A percentile compares a stretch with the other conserved stretches of the same genome.
Evolutionary conservation across 805 yeast genomes (phyloP).

Genomic region (Cyberlindnera samutprakarnensis): DNA sequence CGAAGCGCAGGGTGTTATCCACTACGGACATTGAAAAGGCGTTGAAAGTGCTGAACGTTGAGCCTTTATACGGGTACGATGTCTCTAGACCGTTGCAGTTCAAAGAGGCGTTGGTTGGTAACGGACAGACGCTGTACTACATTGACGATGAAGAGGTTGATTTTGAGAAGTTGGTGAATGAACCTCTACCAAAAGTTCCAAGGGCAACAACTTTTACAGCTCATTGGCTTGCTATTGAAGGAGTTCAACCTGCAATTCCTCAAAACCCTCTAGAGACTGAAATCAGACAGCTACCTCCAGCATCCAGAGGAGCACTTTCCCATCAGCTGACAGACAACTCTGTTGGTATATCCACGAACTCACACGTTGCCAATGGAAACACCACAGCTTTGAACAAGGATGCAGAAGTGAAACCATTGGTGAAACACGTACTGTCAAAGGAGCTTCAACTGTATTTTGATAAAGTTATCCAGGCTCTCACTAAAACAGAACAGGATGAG

Average conservation of each 20-base stretch:
- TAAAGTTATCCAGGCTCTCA: slow-evolving; percentile 73
- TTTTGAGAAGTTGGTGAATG: slow-evolving; percentile 86
- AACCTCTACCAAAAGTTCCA: slow-evolving; percentile 93
- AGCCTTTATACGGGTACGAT: slow-evolving; percentile 89
- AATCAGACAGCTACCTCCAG: slow-evolving; percentile 68
- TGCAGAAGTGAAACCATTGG: slow-evolving; percentile 75
- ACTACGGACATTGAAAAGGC: slow-evolving; percentile 81
- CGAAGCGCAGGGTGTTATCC: slow-evolving; percentile 73
- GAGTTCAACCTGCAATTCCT: slow-evolving; percentile 95
- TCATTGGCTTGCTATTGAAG: slow-evolving; percentile 97
- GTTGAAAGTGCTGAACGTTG: slow-evolving; percentile 77
- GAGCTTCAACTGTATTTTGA: slow-evolving; percentile 93
- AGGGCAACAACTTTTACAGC: slow-evolving; percentile 89
- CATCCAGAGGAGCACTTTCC: slow-evolving; percentile 76
- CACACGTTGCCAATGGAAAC: slow-evolving; percentile 7
- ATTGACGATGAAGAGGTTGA: slow-evolving; percentile 90
- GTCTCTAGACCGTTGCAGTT: slow-evolving; percentile 61
- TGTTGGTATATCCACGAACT: slow-evolving; percentile 23
- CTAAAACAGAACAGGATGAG: slow-evolving; percentile 42
- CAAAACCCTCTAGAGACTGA: slow-evolving; percentile 85
- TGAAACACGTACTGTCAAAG: slow-evolving; percentile 89
- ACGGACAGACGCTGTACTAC: slow-evolving; percentile 90
- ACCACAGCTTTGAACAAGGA: slow-evolving; percentile 27
- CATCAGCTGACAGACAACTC: slow-evolving; percentile 45
- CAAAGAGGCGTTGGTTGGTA: slow-evolving; percentile 81